A percentile compares a stretch with the other conserved stretches of the same genome.
Conservation (phyloP, 2,329 filamentous ascomycete species). For the Diaporthe aspalathi region DNA sequence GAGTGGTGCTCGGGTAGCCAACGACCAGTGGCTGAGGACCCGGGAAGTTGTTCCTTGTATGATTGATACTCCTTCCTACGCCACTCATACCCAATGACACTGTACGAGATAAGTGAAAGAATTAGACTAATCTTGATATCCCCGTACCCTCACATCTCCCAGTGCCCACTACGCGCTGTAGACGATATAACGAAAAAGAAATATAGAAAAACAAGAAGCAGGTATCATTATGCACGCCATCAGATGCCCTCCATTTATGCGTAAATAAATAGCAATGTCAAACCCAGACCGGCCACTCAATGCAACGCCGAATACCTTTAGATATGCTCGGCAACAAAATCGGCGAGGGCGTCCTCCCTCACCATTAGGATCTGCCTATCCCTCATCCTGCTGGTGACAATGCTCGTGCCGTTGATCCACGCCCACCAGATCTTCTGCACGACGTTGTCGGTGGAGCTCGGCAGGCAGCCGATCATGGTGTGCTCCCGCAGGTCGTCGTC, state of each 20-base stretch:
- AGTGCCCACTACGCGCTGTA: not conserved
- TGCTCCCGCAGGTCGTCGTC: slow-evolving; percentile 48
- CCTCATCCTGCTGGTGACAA: slow-evolving; percentile 53
- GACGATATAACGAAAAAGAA: not conserved
- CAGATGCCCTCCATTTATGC: slow-evolving; percentile 11
- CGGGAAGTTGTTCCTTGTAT: slow-evolving; percentile 11
- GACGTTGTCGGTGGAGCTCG: slow-evolving; percentile 51
- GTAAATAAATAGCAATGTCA: not conserved
- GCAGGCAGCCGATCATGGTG: slow-evolving; percentile 43
- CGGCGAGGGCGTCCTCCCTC: slow-evolving; percentile 54
- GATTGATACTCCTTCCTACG: slow-evolving; percentile 24
- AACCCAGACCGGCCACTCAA: not conserved
- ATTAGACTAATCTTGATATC: slow-evolving; percentile 23
- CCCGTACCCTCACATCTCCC: not conserved
- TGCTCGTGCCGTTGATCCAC: slow-evolving; percentile 56
- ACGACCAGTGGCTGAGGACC: slow-evolving; percentile 11
- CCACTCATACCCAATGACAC: slow-evolving; percentile 37
- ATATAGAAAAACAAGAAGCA: not conserved
- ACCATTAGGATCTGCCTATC: slow-evolving; percentile 59
- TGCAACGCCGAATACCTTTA: not conserved
- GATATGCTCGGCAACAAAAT: slow-evolving; percentile 45
- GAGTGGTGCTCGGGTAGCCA: slow-evolving; percentile 6
- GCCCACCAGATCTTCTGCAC: slow-evolving; percentile 62
- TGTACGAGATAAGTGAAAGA: slow-evolving; percentile 2
- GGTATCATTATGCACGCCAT: not conserved